These are phyloP conservation scores for Solanum aculeatissimum DNA, from an alignment of 305 asterid genomes.

Conservation along the genomic window DNA sequence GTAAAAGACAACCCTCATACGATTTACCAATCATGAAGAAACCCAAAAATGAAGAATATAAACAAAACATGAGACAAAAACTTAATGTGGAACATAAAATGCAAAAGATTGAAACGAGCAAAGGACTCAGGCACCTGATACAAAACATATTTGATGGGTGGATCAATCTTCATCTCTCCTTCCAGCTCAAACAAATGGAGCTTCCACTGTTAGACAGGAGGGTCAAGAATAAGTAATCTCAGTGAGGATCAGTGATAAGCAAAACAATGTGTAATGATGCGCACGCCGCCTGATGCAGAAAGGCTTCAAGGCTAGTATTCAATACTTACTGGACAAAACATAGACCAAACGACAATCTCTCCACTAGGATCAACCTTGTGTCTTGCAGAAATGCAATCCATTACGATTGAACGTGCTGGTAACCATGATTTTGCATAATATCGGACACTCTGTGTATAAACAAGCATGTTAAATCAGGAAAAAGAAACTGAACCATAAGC, in stretches of 20 bases:
- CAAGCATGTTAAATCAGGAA: not conserved
- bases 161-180: constrained; percentile 62
- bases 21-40: not conserved
- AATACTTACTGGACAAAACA: constrained; percentile 62
- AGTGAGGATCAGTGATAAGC: not conserved
- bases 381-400: constrained; percentile 56
- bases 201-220: constrained; percentile 55
- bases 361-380: constrained; percentile 61
- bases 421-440: constrained; percentile 62
- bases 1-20: not conserved
- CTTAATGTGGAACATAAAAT: not conserved
- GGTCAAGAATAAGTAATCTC: not conserved
- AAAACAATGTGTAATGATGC: not conserved
- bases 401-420: constrained; percentile 63
- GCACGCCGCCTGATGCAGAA: not conserved
- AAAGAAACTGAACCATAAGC: not conserved
- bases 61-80: not conserved
- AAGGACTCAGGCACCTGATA: constrained; percentile 38
- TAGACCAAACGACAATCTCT: constrained; percentile 55
- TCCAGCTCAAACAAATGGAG: constrained; percentile 84
- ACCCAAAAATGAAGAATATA: not conserved
- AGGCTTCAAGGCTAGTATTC: not conserved
- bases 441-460: constrained; percentile 30
- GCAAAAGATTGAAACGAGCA: not conserved
- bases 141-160: constrained; percentile 60